phyloP scores from a whole-genome alignment of 192 early-diverging fungal genomes.

The Umbelopsis isabellina region DNA sequence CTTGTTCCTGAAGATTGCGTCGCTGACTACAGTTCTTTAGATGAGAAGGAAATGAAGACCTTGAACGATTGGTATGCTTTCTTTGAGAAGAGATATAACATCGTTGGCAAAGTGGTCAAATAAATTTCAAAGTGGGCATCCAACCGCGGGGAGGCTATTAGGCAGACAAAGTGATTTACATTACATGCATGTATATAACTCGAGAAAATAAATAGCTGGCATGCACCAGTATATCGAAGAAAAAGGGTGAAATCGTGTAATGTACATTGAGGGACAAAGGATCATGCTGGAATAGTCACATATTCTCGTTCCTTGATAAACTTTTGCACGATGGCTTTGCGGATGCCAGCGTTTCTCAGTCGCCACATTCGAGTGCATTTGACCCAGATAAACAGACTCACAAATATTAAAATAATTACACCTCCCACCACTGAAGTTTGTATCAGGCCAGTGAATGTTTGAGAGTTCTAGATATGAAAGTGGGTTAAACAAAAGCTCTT shows the following conservation, averaged over 20 bases:
- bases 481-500: neutral
- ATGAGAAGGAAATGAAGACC: constrained; percentile 68
- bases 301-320: constrained; percentile 34
- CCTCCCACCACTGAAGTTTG: constrained; percentile 29
- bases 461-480: neutral
- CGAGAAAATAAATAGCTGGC: neutral
- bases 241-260: neutral
- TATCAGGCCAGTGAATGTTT: constrained; percentile 27
- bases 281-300: constrained; percentile 34
- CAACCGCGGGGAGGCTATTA: neutral
- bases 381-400: constrained; percentile 30
- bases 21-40: constrained; percentile 69
- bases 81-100: constrained; percentile 72
- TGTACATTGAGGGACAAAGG: neutral
- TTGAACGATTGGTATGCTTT: constrained; percentile 75
- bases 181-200: constrained; percentile 9
- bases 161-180: constrained; percentile 9
- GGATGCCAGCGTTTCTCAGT: constrained; percentile 22
- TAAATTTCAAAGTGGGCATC: constrained; percentile 22
- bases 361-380: constrained; percentile 36
- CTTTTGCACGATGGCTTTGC: constrained; percentile 26
- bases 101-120: constrained; percentile 61
- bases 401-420: constrained; percentile 33
- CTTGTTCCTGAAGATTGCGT: constrained; percentile 72
- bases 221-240: neutral